These are phyloP conservation scores for Salix koriyanagi DNA, from an alignment of 345 rosid genomes.

Conservation along the genomic window DNA sequence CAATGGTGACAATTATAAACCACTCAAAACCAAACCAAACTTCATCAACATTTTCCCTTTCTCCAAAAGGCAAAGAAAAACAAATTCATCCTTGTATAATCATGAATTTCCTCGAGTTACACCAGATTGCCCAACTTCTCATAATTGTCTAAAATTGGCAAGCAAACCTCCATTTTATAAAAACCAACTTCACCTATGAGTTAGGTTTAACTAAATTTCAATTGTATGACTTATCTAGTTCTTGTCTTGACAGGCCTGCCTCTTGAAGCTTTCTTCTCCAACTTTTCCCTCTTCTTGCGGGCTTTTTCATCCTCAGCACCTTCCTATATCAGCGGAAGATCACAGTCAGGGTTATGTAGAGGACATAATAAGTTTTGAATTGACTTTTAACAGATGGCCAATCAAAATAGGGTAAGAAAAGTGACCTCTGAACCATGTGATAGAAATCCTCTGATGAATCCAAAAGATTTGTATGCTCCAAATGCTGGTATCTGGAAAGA, in stretches of 20 bases:
- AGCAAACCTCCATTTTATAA: background rate
- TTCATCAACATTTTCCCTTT: background rate
- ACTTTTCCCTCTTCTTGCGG: conserved; percentile 82
- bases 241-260: conserved; percentile 63
- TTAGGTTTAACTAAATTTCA: background rate
- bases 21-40: background rate
- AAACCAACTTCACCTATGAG: background rate
- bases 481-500: conserved; percentile 64
- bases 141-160: background rate
- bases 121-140: background rate
- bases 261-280: conserved; percentile 81
- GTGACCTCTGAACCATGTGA: conserved; percentile 66
- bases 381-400: background rate
- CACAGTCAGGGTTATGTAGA: background rate
- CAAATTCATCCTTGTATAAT: background rate
- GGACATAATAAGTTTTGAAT: background rate
- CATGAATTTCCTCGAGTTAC: background rate
- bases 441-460: conserved; percentile 55
- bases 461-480: conserved; percentile 65
- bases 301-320: conserved; percentile 72
- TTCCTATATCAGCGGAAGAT: conserved; percentile 42
- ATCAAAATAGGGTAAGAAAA: background rate
- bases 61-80: background rate
- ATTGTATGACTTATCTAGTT: conserved; percentile 28
- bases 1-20: background rate